These are phyloP conservation scores for Ehretia macrophylla DNA, from an alignment of 257 asterid species.

Conservation along the genomic window DNA sequence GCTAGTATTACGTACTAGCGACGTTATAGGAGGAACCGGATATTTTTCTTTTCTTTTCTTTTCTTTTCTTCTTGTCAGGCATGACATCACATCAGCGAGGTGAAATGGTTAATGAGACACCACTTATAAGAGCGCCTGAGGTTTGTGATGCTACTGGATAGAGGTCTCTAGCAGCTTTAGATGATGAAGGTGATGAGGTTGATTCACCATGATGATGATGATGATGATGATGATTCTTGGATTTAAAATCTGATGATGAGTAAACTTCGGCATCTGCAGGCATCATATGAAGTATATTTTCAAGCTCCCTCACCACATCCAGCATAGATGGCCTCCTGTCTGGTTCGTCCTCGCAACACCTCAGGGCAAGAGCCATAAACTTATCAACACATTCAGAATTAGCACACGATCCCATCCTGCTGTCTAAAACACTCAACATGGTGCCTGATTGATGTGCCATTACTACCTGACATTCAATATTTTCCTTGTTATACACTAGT, in stretches of 20 bases:
- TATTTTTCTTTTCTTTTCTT: too few relatives aligned
- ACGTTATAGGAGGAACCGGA: too few relatives aligned
- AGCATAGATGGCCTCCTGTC: conserved; percentile 62
- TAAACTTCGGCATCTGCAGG: conserved; percentile 33
- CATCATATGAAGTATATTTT: conserved; percentile 44
- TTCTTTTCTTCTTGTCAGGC: too few relatives aligned
- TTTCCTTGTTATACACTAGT: too few relatives aligned
- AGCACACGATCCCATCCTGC: conserved; percentile 68
- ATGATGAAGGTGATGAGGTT: conserved; percentile 13
- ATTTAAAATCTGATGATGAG: conserved; percentile 25
- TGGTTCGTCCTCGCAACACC: conserved; percentile 67
- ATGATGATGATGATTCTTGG: conserved; percentile 22
- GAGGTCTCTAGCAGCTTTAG: conserved; percentile 35
- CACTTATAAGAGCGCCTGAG: conserved; percentile 57
- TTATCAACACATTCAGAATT: conserved; percentile 54
- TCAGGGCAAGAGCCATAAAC: conserved; percentile 58
- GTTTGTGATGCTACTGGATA: conserved; percentile 27
- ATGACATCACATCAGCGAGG: conserved; percentile 42
- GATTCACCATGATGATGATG: conserved; percentile 12
- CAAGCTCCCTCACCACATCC: conserved; percentile 78
- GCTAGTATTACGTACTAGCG: too few relatives aligned
- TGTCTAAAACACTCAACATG: conserved; percentile 65
- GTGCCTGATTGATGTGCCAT: conserved; percentile 55
- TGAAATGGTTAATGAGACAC: conserved; percentile 35
- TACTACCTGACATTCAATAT: conserved; percentile 44